Conservation (phyloP, 2,329 filamentous ascomycete species). For the Aspergillus texensis region DNA sequence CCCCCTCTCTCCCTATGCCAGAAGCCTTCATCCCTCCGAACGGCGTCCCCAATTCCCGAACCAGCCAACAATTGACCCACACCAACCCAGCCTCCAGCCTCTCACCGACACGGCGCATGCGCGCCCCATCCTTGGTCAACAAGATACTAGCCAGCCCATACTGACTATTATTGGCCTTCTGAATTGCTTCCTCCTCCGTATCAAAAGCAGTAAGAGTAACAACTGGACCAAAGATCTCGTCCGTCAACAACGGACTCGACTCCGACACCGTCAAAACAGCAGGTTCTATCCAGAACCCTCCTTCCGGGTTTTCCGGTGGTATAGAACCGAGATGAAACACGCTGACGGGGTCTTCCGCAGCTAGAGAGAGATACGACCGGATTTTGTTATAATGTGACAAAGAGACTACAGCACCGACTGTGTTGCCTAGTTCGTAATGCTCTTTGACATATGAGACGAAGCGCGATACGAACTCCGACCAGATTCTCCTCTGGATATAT, state of each 20-base stretch:
- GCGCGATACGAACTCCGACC: constrained; percentile 60
- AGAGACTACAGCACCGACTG: constrained; percentile 48
- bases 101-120: constrained; percentile 61
- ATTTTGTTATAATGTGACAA: constrained; percentile 52
- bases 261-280: constrained; percentile 53
- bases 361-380: constrained; percentile 59
- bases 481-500: constrained; percentile 65
- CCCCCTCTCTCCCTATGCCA: constrained; percentile 20
- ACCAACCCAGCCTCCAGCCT: constrained; percentile 60
- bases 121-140: constrained; percentile 63
- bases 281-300: constrained; percentile 66
- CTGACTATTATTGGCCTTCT: constrained; percentile 54
- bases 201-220: constrained; percentile 55
- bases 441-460: constrained; percentile 56
- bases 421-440: constrained; percentile 63
- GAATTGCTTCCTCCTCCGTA: constrained; percentile 54
- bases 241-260: constrained; percentile 53
- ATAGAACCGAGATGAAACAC: constrained; percentile 59
- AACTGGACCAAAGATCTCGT: constrained; percentile 57
- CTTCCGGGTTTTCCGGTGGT: constrained; percentile 44
- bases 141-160: constrained; percentile 63
- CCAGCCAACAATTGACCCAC: constrained; percentile 37
- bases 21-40: constrained; percentile 27
- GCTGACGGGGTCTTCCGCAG: constrained; percentile 56
- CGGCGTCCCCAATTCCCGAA: constrained; percentile 23